Evolutionary conservation across 768 basidiomycete genomes (phyloP).

Genomic region (Phlebiopsis gigantea): DNA sequence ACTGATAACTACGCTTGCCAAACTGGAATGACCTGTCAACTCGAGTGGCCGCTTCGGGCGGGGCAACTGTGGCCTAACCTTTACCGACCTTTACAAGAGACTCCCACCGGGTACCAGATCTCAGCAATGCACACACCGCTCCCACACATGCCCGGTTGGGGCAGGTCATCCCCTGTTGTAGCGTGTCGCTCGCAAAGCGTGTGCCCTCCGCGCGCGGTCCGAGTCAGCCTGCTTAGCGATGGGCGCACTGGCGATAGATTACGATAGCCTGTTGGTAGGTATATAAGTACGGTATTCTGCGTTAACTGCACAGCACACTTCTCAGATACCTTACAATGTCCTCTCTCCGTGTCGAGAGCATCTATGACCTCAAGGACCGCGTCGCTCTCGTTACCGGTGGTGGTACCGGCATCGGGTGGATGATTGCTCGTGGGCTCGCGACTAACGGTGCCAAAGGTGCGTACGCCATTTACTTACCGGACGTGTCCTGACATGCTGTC

Average conservation of each 20-base stretch:
- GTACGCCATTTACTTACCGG: neutral
- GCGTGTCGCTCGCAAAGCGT: neutral
- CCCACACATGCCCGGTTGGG: neutral
- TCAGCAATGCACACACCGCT: neutral
- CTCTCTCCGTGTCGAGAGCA: neutral
- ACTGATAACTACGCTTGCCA: too few species aligned
- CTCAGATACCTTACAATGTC: neutral
- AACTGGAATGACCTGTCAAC: too few species aligned
- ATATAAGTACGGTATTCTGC: neutral
- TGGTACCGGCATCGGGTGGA: conserved; percentile 51
- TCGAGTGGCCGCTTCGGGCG: too few species aligned
- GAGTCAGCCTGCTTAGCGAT: neutral
- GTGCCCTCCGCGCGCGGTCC: too few species aligned
- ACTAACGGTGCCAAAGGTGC: conserved; percentile 59
- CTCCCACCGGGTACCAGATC: neutral
- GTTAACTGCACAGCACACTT: neutral
- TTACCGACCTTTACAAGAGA: neutral
- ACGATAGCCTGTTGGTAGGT: neutral
- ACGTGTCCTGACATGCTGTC: neutral
- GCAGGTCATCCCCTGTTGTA: neutral
- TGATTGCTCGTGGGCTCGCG: conserved; percentile 70
- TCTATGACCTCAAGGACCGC: conserved; percentile 47
- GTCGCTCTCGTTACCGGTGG: conserved; percentile 46
- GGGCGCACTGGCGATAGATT: neutral
- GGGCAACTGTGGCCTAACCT: neutral